Evolutionary conservation across 331 rosid genomes (phyloP).

Genomic region (Ulmus americana): DNA sequence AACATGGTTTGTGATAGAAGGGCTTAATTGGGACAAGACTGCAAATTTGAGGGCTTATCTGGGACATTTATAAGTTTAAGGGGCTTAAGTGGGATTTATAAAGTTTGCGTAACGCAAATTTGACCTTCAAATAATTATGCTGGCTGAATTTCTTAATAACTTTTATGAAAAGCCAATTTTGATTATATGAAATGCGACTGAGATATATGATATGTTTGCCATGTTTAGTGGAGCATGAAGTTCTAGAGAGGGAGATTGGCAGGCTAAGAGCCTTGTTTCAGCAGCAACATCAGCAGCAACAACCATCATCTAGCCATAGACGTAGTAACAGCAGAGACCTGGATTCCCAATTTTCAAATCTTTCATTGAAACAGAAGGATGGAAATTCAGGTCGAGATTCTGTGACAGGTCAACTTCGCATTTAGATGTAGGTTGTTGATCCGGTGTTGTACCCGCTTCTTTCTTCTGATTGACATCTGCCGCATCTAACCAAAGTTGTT

Average conservation of each 20-base stretch:
- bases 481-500: slow-evolving; percentile 33
- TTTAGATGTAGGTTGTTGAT: slow-evolving; percentile 45
- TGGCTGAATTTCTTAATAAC: too few species aligned
- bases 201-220: slow-evolving; percentile 25
- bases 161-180: too few species aligned
- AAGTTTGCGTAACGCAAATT: too few species aligned
- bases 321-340: slow-evolving; percentile 79
- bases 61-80: too few species aligned
- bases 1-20: too few species aligned
- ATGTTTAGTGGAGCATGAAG: slow-evolving; percentile 90
- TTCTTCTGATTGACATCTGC: slow-evolving; percentile 27
- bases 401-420: slow-evolving; percentile 60
- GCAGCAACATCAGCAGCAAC: slow-evolving; percentile 62
- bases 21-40: too few species aligned
- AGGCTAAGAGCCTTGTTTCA: slow-evolving; percentile 67
- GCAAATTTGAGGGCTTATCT: too few species aligned
- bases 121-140: too few species aligned
- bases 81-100: too few species aligned
- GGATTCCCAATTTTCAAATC: slow-evolving; percentile 66
- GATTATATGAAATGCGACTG: slow-evolving; percentile 15
- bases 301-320: slow-evolving; percentile 57
- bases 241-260: slow-evolving; percentile 84
- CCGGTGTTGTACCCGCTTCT: slow-evolving; percentile 27
- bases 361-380: slow-evolving; percentile 68
- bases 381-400: slow-evolving; percentile 70